These are phyloP conservation scores for Aspergillus olivimuriae DNA, from an alignment of 495 filamentous ascomycete genomes.

Conservation along the genomic window DNA sequence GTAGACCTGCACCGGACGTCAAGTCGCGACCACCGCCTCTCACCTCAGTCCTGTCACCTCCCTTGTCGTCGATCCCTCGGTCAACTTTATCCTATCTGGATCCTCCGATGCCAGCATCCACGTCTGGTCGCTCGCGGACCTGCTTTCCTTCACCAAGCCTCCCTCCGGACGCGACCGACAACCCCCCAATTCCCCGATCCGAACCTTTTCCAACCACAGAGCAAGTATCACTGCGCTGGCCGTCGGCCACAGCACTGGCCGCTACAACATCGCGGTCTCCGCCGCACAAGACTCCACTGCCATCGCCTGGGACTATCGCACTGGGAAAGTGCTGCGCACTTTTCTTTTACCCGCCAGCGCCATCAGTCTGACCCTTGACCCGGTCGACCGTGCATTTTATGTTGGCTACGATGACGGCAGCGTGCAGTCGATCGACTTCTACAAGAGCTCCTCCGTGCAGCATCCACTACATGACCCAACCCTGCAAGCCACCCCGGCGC, in stretches of 20 bases:
- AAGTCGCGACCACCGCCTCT: constrained; percentile 77
- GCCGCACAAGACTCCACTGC: constrained; percentile 74
- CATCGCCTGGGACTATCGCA: constrained; percentile 85
- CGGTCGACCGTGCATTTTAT: constrained; percentile 75
- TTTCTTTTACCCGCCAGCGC: constrained; percentile 69
- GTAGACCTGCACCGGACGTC: constrained; percentile 77
- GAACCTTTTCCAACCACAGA: constrained; percentile 71
- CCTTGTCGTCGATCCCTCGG: constrained; percentile 63
- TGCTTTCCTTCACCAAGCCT: constrained; percentile 59
- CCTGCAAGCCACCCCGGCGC: constrained; percentile 50
- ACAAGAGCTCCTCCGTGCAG: constrained; percentile 44
- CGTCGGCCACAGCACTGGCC: constrained; percentile 59
- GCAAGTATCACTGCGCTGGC: constrained; percentile 68
- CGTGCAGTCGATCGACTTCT: constrained; percentile 75
- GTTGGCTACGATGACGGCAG: constrained; percentile 78
- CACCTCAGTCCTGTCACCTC: constrained; percentile 83
- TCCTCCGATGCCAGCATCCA: constrained; percentile 85
- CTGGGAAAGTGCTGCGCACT: constrained; percentile 67
- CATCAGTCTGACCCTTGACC: constrained; percentile 69
- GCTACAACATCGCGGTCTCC: constrained; percentile 70
- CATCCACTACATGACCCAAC: constrained; percentile 50
- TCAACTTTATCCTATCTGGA: constrained; percentile 77
- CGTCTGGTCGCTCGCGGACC: constrained; percentile 73
- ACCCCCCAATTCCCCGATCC: constrained; percentile 47
- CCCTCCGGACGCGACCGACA: constrained; percentile 28